These are phyloP conservation scores for Jaenimonas drosophilae DNA, from an alignment of 208 protist genomes.

Conservation along the genomic window DNA sequence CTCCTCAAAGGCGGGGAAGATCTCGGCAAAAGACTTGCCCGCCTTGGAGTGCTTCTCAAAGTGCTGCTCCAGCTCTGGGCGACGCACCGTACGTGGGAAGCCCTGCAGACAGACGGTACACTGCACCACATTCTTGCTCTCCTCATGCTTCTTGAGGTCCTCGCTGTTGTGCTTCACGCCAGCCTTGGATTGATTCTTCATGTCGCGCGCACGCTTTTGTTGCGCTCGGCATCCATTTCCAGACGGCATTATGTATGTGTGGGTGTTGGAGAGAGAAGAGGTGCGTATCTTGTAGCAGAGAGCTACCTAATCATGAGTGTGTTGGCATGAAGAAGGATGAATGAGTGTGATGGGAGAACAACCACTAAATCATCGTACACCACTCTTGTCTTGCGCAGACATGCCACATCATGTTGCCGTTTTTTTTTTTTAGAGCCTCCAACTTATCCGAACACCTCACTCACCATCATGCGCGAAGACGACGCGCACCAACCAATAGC, in stretches of 20 bases:
- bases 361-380: no score
- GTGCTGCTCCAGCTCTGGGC: constrained; percentile 65
- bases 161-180: constrained; percentile 39
- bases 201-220: constrained; percentile 47
- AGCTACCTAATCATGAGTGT: no score
- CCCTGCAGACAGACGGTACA: constrained; percentile 65
- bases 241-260: constrained; percentile 64
- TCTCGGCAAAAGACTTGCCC: constrained; percentile 37
- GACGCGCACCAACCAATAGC: no score
- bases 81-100: constrained; percentile 63
- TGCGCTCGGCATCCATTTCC: constrained; percentile 64
- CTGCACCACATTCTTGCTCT: constrained; percentile 66
- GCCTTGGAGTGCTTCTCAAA: constrained; percentile 56
- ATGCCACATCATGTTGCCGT: no score
- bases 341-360: no score
- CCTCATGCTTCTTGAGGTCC: constrained; percentile 66
- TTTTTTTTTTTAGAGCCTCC: no score
- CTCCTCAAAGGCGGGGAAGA: constrained; percentile 45
- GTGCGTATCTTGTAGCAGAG: no score
- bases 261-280: no score
- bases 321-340: no score
- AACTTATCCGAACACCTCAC: no score
- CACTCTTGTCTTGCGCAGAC: no score
- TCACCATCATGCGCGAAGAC: no score
- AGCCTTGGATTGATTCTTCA: constrained; percentile 21